Base-by-base conservation (phyloP, 2,329 filamentous ascomycete species). In the Orbilia javanica region DNA sequence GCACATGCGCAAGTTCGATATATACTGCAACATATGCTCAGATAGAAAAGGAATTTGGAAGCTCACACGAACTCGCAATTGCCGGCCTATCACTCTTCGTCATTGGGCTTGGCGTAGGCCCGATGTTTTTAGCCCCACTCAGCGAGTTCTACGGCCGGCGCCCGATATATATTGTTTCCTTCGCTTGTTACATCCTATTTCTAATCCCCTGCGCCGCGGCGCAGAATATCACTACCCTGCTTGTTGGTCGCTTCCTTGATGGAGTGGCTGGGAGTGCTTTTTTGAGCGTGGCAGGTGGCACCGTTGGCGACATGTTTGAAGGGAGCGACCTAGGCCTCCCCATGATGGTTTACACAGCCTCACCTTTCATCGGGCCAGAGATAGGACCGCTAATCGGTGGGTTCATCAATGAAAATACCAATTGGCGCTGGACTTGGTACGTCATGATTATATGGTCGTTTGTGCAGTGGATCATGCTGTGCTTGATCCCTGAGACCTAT, bases 401-500 rank as follows among this genome's bases (percentile, higher is more conserved):
- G 6, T 94, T 96, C 83, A 93, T 97, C 83, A 95, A 95, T 83
- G 89, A 91, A 81, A 89, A 91, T 81, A 88, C 87, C 2, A 85
- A 86, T 70, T 97, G 93, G 91, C 86, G 92, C 65, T 96, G 92
- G 92, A 92, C 91, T 0, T 94, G 96, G 84, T 97, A 94, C 82
- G 87, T 94, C 3, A 86, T 97, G 75, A 85, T 97, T 63, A 96
- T 97, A 63, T 97, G 93, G 93, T 87, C 90, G 1, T 84, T 86
- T 6, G 84, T 93, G 81, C 86, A 93, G 62, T 82, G 87, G 10
- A 85, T 89, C 75, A 90, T 97, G 65, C 82, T 90, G 36, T 83
- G 93, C 36, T 86, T 94, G 50, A 93, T 97, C 1, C 94, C 94
- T 4, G 94, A 97, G 85, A 97, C 94, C 0, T 97, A 96, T 83